Base-by-base conservation (phyloP, 371 early-diverging fungal species). In the Mucor circinelloides region DNA sequence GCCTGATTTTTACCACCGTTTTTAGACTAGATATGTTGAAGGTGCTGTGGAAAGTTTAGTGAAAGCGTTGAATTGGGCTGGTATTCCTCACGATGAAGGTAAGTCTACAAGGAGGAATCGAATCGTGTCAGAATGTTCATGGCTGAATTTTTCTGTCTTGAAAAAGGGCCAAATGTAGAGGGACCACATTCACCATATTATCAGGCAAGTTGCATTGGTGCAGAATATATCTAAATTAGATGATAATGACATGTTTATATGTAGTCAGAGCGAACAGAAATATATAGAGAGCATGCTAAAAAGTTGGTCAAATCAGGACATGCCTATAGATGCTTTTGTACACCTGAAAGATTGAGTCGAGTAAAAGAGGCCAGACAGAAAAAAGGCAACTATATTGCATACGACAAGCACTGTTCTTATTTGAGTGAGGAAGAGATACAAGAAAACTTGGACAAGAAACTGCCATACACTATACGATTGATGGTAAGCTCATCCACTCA, bases 301-400 rank as follows among this genome's bases (percentile, higher is more conserved):
- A 61, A 81, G 19, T 82, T 97, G n/a, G 62, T 97, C 2, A 76
- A 90, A 58, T 69, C 77, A 6, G 94, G 90, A 1, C 86, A 90
- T n/a, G 98, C 95, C 0, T 97, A 97, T 68, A 85, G 92, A 38
- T 97, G 98, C 70, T 97, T 94, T 69, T 97, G 98, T 75, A 82
- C 87, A 2, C 74, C 90, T 1, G 90, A 93, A 56, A 85, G 94
- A 23, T 79, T 96, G 28, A 82, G 88, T 5, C 67, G 78, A 15
- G 80, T 91, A 10, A 87, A 93, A 10, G 77, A 84, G 36, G 63
- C 77, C 28, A 82, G 85, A 12, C 83, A 83, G 21, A 82, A 86
- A 28, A 72, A 84, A 5, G 93, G 93, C 0, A 79, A 76, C 36
- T 70, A 79, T 9, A 85, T 89, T 9, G 87, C 87, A 8, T 97